Base-by-base conservation (phyloP, 768 basidiomycete genomes). In the Leucocoprinus leucothites region DNA sequence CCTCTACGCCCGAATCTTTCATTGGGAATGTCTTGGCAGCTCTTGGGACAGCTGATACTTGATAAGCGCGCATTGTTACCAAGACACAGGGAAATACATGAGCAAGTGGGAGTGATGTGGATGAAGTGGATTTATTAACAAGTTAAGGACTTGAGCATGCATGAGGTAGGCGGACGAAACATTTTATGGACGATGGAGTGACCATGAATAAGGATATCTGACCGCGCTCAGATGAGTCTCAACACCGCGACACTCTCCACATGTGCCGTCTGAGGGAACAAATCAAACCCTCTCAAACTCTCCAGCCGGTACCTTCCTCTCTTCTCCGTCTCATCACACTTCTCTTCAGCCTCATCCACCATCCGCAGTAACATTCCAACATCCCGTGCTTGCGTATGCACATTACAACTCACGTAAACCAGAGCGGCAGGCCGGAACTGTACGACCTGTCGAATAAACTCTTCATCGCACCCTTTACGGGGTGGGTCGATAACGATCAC, bases 251-350 rank as follows among this genome's bases (percentile, higher is more conserved):
- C 84, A 53, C 82, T 82, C 71, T 98, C 94, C 8, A 96, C 92
- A 75, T 98, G 95, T 11, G 91, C 89, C 22, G 94, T 96, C 76
- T 98, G 94, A 7, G 96, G 93, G 74, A 98, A 99, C 52, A 99
- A 66, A 74, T 98, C 96, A 61, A 97, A 92, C 34, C 94, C 95
- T 58, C 89, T 70, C 63, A 97, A 61, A 62, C 85, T 91, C 72
- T 94, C 90, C 63, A 99, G 62, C 58, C 80, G 76, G 71, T 97
- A 99, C 62, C 62, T 68, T 72, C 62, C 65, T 67, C 55, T 61
- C 72, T 40, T 59, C 73, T 73, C 61, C 70, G 69, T 58, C 11
- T 5, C 25, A 26, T 28, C 45, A 31, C 31, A 31, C 8, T 34
- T 77, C 79, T 65, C 81, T 70, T 34, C 97, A 82, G 70, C 75